A percentile compares a stretch with the other conserved stretches of the same genome.
phyloP scores from a whole-genome alignment of 495 filamentous ascomycete genomes.

The Penicillium robsamsonii region DNA sequence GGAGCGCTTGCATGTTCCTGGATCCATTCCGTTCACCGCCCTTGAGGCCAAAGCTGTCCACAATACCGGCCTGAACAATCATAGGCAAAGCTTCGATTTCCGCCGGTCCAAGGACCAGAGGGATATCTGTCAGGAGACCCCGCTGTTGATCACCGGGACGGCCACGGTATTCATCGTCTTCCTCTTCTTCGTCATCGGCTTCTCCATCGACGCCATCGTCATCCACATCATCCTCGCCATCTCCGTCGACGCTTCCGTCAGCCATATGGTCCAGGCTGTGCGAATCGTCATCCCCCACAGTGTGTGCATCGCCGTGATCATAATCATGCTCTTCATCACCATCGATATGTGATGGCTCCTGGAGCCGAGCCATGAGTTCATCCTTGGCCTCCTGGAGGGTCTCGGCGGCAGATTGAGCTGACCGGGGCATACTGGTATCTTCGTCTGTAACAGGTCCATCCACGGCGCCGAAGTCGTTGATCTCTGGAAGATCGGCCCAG shows the following conservation, averaged over 20 bases:
- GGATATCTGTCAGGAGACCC: slow-evolving; percentile 85
- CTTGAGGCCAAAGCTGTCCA: slow-evolving; percentile 51
- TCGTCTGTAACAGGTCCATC: slow-evolving; percentile 45
- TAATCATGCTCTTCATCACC: slow-evolving; percentile 46
- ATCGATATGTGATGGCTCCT: slow-evolving; percentile 47
- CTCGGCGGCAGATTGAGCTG: slow-evolving; percentile 52
- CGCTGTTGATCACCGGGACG: slow-evolving; percentile 81
- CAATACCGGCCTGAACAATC: slow-evolving; percentile 88
- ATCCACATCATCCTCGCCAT: slow-evolving; percentile 67
- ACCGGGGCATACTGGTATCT: slow-evolving; percentile 52
- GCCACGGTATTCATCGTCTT: slow-evolving; percentile 75
- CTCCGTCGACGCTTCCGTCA: slow-evolving; percentile 55
- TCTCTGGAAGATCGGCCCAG: slow-evolving; percentile 49
- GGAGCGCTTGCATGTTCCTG: slow-evolving; percentile 77
- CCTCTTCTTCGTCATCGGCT: slow-evolving; percentile 41
- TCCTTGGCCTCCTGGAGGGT: slow-evolving; percentile 56
- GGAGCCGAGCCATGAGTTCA: slow-evolving; percentile 57
- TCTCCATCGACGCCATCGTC: slow-evolving; percentile 25
- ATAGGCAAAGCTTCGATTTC: slow-evolving; percentile 94
- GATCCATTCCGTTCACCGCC: slow-evolving; percentile 55
- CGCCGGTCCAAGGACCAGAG: slow-evolving; percentile 86
- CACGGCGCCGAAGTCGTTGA: slow-evolving; percentile 39
- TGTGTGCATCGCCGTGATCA: slow-evolving; percentile 49
- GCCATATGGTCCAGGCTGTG: slow-evolving; percentile 46
- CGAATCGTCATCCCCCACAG: slow-evolving; percentile 47